Evolutionary conservation across 2,329 filamentous ascomycete species (phyloP).

Genomic region (Aspergillus phoenicis): DNA sequence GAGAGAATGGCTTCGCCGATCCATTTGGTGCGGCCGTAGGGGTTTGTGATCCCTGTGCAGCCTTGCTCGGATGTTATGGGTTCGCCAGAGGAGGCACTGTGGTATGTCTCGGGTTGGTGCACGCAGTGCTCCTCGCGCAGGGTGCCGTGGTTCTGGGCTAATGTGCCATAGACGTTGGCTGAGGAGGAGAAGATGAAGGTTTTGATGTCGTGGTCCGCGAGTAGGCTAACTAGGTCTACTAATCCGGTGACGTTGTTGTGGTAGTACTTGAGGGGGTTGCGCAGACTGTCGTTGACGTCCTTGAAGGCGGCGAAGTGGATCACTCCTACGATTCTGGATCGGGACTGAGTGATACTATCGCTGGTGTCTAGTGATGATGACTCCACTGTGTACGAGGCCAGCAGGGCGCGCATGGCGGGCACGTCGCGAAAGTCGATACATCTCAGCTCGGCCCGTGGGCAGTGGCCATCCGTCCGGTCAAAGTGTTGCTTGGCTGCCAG

Average conservation of each 20-base stretch:
- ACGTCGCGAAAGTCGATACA: conserved; percentile 14
- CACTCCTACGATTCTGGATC: conserved; percentile 59
- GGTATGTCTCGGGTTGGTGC: conserved; percentile 50
- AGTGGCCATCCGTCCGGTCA: neutral
- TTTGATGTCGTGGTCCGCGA: conserved; percentile 62
- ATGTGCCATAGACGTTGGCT: conserved; percentile 65
- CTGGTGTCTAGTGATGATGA: conserved; percentile 43
- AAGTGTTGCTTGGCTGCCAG: conserved; percentile 41
- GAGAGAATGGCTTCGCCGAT: conserved; percentile 67
- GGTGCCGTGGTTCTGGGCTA: conserved; percentile 47
- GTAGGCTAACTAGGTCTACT: conserved; percentile 59
- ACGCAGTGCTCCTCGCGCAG: conserved; percentile 59
- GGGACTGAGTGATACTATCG: conserved; percentile 33
- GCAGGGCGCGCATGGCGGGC: conserved; percentile 6
- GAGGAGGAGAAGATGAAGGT: conserved; percentile 69
- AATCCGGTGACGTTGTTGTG: conserved; percentile 67
- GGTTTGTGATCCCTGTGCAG: conserved; percentile 62
- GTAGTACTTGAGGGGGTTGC: conserved; percentile 63
- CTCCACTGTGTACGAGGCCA: conserved; percentile 43
- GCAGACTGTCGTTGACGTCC: conserved; percentile 64
- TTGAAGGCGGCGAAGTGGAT: conserved; percentile 71
- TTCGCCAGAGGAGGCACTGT: conserved; percentile 44
- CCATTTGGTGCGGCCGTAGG: conserved; percentile 67
- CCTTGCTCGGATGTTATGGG: conserved; percentile 50
- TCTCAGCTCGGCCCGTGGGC: conserved; percentile 6